Base-by-base conservation (phyloP, 805 yeast genomes). In the Wickerhamiella sergipiensis region DNA sequence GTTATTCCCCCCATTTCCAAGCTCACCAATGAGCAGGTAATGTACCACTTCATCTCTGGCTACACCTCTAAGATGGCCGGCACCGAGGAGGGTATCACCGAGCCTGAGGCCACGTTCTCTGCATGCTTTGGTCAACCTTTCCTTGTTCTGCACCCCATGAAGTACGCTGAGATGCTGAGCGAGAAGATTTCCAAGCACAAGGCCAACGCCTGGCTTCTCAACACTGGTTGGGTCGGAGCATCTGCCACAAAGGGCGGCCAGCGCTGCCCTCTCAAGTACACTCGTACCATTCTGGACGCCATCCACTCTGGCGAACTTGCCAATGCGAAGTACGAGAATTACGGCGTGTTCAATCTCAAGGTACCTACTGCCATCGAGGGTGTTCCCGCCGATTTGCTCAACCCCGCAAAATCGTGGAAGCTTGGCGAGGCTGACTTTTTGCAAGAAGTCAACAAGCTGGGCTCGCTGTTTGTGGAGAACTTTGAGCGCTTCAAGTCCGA, bases 41-140 rank as follows among this genome's bases (percentile, higher is more conserved):
- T 92, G 97, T 90, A 92, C 78, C 97, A 90, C 74, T 90, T 90
- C 74, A 90, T 90, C 62, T 84, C 95, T 57, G 98, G 98, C 64
- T 90, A 90, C 79, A 90, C 98, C 55, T 90, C 97, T 51, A 90
- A 92, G 80, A 90, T 90, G 95, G 96, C 98, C 55, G 97, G 97
- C 69, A 90, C 98, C 50, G 98, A 90, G 73, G 94, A 86, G 69
- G 98, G 98, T 71, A 86, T 90, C 59, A 89, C 97, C 56, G 97
- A 90, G 74, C 97, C 98, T 55, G 88, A 85, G 71, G 95, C 97
- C 52, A 87, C 96, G 18, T 90, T 90, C 80, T 85, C 95, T 55
- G 95, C 98, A 50, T 90, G 98, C 76, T 90, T 89, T 69, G 98
- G 97, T 66, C 97, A 90, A 76, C 98, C 98, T 57, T 90, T 90